These are phyloP conservation scores for Volutella citrinella DNA, from an alignment of 2,329 filamentous ascomycete genomes.

Conservation along the genomic window DNA sequence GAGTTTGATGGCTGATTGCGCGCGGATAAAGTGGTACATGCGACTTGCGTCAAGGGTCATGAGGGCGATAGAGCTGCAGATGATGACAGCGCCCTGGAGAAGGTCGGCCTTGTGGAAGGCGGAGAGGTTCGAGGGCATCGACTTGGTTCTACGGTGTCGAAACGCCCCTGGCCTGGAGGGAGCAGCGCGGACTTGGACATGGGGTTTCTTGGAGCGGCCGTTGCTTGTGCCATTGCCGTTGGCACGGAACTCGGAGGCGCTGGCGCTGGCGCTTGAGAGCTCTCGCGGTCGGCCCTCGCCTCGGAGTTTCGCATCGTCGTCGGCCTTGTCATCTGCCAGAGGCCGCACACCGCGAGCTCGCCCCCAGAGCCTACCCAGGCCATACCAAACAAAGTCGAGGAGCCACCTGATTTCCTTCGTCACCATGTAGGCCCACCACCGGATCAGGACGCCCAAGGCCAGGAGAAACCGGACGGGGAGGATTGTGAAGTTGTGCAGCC, in stretches of 20 bases:
- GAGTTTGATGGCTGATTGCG: constrained; percentile 94
- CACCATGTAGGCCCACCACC: constrained; percentile 75
- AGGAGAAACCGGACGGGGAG: constrained; percentile 84
- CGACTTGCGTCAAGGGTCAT: constrained; percentile 92
- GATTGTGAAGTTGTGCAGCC: constrained; percentile 96
- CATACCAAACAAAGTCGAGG: constrained; percentile 73
- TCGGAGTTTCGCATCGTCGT: constrained; percentile 37
- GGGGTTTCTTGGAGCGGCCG: constrained; percentile 13
- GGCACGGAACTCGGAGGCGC: constrained; percentile 6
- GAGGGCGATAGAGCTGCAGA: constrained; percentile 78
- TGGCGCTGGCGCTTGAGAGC: constrained; percentile 15
- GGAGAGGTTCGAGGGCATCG: constrained; percentile 78
- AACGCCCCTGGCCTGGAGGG: constrained; percentile 35
- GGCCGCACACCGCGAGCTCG: constrained; percentile 46
- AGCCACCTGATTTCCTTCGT: constrained; percentile 71
- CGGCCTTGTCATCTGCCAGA: constrained; percentile 29
- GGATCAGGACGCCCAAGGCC: constrained; percentile 70
- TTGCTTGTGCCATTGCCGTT: constrained; percentile 10
- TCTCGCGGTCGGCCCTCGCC: constrained; percentile 36
- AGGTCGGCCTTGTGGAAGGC: constrained; percentile 94
- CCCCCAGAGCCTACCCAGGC: constrained; percentile 75
- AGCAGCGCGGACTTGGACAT: constrained; percentile 14
- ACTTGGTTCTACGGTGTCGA: constrained; percentile 73
- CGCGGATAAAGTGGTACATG: constrained; percentile 97
- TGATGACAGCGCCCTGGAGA: constrained; percentile 83